phyloP scores from a whole-genome alignment of 2,329 filamentous ascomycete genomes.

The Sphaerostilbella broomeana region DNA sequence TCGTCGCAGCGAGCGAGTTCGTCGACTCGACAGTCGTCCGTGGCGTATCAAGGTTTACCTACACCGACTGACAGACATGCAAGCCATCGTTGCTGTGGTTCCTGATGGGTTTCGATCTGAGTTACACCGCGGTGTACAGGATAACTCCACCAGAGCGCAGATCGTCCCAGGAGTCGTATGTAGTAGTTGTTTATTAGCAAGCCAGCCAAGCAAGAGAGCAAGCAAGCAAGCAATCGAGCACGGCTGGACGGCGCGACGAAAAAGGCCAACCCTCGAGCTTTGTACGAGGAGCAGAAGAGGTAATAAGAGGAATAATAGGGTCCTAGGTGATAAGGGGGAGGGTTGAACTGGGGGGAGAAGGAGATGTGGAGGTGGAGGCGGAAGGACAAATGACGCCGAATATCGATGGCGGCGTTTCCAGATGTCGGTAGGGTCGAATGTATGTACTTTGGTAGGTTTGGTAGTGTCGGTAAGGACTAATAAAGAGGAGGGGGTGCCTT shows the following conservation, averaged over 20 bases:
- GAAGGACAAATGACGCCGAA: conserved; percentile 8
- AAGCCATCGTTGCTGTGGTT: conserved; percentile 13
- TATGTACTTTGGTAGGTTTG: no score
- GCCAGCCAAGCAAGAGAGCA: no score
- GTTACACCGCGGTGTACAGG: conserved; percentile 11
- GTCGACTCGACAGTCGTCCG: conserved; percentile 1
- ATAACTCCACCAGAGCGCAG: conserved; percentile 9
- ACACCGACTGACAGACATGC: conserved; percentile 12
- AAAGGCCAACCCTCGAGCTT: no score
- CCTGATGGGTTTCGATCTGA: conserved; percentile 11
- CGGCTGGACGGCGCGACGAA: no score
- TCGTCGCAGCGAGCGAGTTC: conserved; percentile 3
- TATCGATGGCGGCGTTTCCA: conserved; percentile 11
- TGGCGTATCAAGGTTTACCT: conserved; percentile 9
- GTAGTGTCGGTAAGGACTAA: no score
- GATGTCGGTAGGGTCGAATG: no score
- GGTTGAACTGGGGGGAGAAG: not conserved
- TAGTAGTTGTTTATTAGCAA: no score
- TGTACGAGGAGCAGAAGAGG: not conserved
- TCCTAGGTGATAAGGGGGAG: conserved; percentile 2
- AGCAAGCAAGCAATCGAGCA: no score
- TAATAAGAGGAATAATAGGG: conserved; percentile 1
- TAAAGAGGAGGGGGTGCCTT: no score
- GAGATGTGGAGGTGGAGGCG: not conserved
- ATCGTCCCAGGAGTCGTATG: no score